Evolutionary conservation across 208 protist genomes (phyloP).

Genomic region (Trypanosoma conorhini): DNA sequence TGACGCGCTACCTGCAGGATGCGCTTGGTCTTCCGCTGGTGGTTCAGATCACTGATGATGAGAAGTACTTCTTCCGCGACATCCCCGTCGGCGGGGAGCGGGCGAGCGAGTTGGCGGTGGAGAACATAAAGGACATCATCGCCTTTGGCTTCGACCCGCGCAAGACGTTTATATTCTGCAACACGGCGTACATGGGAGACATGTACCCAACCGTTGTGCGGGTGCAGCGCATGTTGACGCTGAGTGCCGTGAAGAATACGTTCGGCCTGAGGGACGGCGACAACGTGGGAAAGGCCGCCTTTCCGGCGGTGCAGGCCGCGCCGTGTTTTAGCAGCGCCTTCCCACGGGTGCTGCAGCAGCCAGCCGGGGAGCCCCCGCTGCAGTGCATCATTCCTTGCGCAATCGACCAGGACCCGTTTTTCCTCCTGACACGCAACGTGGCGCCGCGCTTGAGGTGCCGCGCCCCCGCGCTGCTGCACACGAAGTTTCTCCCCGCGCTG

Average conservation of each 20-base stretch:
- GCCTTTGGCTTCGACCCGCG: constrained; percentile 98
- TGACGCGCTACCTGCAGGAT: constrained; percentile 99
- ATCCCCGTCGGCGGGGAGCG: constrained; percentile 81
- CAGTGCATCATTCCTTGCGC: constrained; percentile 98
- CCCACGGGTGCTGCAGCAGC: constrained; percentile 83
- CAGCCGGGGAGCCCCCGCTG: constrained; percentile 41
- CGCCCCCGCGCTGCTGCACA: constrained; percentile 97
- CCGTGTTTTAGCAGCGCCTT: constrained; percentile 97
- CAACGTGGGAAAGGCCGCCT: constrained; percentile 96
- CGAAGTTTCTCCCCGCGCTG: constrained; percentile 98
- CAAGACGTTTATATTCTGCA: constrained; percentile 99
- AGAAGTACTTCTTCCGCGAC: constrained; percentile 99
- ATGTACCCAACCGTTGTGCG: constrained; percentile 96
- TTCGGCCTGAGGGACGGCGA: constrained; percentile 93
- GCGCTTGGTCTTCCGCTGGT: constrained; percentile 97
- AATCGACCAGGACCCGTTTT: constrained; percentile 98
- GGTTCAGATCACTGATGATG: constrained; percentile 99
- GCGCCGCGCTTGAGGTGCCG: constrained; percentile 88
- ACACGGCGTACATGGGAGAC: constrained; percentile 97
- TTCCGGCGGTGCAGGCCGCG: constrained; percentile 97
- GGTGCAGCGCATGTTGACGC: constrained; percentile 93
- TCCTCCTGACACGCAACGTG: constrained; percentile 97
- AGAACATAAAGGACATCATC: constrained; percentile 99
- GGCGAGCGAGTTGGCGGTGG: constrained; percentile 68
- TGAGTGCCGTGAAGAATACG: constrained; percentile 92